Conservation (phyloP, 306 rosid species). For the Trifolium fragiferum region DNA sequence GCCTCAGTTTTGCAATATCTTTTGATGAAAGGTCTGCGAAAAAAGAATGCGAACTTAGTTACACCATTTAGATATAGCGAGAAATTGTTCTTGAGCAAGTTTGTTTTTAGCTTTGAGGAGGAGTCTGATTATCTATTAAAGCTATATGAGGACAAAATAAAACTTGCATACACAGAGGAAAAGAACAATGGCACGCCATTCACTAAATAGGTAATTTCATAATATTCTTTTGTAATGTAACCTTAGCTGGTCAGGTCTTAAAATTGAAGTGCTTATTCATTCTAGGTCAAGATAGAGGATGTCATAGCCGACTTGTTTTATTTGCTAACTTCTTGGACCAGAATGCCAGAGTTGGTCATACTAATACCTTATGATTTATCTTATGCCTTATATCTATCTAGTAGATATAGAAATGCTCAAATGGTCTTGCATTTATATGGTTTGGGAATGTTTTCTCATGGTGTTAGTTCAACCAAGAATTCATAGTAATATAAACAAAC, state of each 20-base stretch:
- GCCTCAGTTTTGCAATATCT: conserved; percentile 42
- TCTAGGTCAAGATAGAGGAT: neutral
- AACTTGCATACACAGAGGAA: neutral
- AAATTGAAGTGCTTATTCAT: neutral
- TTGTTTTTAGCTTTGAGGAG: neutral
- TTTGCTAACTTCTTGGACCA: neutral
- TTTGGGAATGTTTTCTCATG: no score
- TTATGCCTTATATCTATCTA: neutral
- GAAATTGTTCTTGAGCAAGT: neutral
- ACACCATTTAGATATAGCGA: neutral
- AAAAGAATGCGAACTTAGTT: conserved; percentile 14
- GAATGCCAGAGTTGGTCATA: neutral
- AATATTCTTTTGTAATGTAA: no score
- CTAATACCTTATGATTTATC: neutral
- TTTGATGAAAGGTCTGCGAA: conserved; percentile 46
- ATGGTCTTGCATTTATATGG: neutral
- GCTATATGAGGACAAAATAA: neutral
- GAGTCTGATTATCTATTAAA: neutral
- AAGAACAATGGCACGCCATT: neutral
- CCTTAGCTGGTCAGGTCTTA: neutral
- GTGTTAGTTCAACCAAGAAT: neutral
- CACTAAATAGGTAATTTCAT: no score
- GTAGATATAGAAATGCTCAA: neutral
- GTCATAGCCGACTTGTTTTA: neutral
- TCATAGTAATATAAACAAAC: no score